phyloP scores from a whole-genome alignment of 2,329 filamentous ascomycete genomes.

The Geosmithia putterillii region DNA sequence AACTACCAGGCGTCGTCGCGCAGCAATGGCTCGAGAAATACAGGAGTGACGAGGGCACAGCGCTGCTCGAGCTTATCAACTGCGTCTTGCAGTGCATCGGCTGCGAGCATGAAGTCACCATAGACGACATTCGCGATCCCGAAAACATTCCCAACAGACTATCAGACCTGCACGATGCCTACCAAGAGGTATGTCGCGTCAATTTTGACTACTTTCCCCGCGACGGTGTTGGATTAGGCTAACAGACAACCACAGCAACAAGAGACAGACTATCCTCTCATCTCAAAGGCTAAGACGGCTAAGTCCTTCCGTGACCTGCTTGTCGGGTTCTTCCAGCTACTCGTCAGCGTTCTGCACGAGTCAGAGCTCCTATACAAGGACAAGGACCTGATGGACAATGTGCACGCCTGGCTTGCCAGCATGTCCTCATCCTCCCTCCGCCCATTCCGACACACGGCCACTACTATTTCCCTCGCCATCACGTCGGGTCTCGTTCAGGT shows the following conservation, averaged over 20 bases:
- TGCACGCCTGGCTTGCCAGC: slow-evolving; percentile 78
- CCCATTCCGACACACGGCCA: slow-evolving; percentile 89
- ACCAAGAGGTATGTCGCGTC: slow-evolving; percentile 52
- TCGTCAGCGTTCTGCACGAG: slow-evolving; percentile 69
- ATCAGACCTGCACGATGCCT: slow-evolving; percentile 76
- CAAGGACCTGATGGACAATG: slow-evolving; percentile 68
- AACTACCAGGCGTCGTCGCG: slow-evolving; percentile 42
- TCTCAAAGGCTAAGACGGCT: slow-evolving; percentile 66
- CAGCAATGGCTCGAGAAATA: slow-evolving; percentile 49
- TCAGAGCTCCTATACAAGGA: slow-evolving; percentile 74
- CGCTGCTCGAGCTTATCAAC: slow-evolving; percentile 52
- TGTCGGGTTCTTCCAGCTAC: slow-evolving; percentile 63
- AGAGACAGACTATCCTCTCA: slow-evolving; percentile 83
- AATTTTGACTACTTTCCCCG: too few species aligned
- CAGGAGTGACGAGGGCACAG: slow-evolving; percentile 36
- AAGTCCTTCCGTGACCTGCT: slow-evolving; percentile 69
- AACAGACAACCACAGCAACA: slow-evolving; percentile 41
- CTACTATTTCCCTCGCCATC: slow-evolving; percentile 70
- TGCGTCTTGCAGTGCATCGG: slow-evolving; percentile 62
- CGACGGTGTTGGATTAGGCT: background rate
- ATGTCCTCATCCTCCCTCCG: slow-evolving; percentile 83
- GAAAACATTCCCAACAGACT: slow-evolving; percentile 75
- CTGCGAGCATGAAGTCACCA: slow-evolving; percentile 65
- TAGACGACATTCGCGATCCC: slow-evolving; percentile 77
- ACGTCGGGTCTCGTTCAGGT: slow-evolving; percentile 66